Conservation (phyloP, 768 basidiomycete species). For the Ramaria rubella region DNA sequence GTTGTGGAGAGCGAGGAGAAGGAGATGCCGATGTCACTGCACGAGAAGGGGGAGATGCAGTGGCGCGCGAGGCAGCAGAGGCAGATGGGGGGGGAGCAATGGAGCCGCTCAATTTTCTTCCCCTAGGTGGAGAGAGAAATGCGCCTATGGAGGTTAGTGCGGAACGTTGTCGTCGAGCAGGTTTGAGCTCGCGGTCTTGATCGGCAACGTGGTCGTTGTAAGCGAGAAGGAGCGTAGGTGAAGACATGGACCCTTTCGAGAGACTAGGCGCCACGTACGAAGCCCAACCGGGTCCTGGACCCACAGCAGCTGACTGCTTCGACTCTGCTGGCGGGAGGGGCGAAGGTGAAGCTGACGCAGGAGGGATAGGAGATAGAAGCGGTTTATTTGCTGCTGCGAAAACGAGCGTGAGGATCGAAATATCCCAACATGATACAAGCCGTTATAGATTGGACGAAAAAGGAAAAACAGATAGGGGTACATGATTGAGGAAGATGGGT, state of each 20-base stretch:
- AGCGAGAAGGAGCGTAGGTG: conserved; percentile 5
- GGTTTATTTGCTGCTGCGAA: no score
- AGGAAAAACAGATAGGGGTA: background rate
- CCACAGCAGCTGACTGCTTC: background rate
- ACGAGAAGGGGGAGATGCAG: background rate
- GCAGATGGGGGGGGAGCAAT: background rate
- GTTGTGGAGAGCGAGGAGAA: background rate
- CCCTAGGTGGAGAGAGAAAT: background rate
- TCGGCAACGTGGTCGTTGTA: background rate
- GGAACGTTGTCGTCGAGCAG: background rate
- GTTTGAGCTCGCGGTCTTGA: background rate
- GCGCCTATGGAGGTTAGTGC: background rate
- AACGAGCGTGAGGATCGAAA: background rate
- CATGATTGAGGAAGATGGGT: background rate
- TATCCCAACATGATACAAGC: background rate
- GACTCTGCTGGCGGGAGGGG: background rate
- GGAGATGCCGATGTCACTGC: background rate
- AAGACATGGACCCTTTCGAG: conserved; percentile 10
- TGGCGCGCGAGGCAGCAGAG: background rate
- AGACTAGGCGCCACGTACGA: conserved; percentile 2
- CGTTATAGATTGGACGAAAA: background rate
- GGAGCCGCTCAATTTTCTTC: background rate
- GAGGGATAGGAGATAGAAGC: background rate
- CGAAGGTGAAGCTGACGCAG: background rate
- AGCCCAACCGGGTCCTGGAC: background rate